A percentile compares a stretch with the other conserved stretches of the same genome.
phyloP scores from a whole-genome alignment of 805 yeast species.

The Schwanniomyces occidentalis region DNA sequence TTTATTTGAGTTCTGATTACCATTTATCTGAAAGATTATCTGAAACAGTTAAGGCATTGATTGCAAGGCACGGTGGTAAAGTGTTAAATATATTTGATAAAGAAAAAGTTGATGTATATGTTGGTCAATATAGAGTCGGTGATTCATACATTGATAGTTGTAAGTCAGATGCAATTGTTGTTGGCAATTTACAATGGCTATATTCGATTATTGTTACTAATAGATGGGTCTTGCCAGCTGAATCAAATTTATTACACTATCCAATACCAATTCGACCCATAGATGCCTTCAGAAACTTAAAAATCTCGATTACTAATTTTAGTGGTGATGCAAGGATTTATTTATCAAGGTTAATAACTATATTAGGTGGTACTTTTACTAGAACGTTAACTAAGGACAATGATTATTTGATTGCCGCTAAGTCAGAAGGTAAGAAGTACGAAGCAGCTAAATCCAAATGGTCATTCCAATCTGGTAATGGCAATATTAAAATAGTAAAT shows the following conservation, averaged over 20 bases:
- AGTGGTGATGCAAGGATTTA: slow-evolving; percentile 83
- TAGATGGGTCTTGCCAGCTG: slow-evolving; percentile 55
- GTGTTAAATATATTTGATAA: slow-evolving; percentile 27
- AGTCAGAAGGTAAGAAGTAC: slow-evolving; percentile 70
- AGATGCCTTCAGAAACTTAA: slow-evolving; percentile 52
- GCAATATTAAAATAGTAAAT: slow-evolving; percentile 56
- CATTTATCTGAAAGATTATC: slow-evolving; percentile 46
- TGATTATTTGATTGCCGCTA: slow-evolving; percentile 71
- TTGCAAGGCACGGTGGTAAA: slow-evolving; percentile 57
- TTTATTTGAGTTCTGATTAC: slow-evolving; percentile 59
- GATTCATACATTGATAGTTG: slow-evolving; percentile 51
- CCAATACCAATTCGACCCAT: slow-evolving; percentile 62
- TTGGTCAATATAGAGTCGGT: slow-evolving; percentile 67
- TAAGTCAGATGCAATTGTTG: slow-evolving; percentile 38
- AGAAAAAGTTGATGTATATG: slow-evolving; percentile 37
- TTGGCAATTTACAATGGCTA: slow-evolving; percentile 76
- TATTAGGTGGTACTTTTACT: slow-evolving; percentile 78
- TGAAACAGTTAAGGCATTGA: slow-evolving; percentile 41
- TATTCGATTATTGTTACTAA: slow-evolving; percentile 61
- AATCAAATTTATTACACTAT: slow-evolving; percentile 60
- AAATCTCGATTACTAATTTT: slow-evolving; percentile 74
- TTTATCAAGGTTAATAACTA: slow-evolving; percentile 58
- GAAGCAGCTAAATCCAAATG: slow-evolving; percentile 66
- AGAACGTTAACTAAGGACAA: slow-evolving; percentile 62
- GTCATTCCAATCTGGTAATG: slow-evolving; percentile 31